Evolutionary conservation across 2,329 filamentous ascomycete genomes (phyloP), one percentile per base, ranked within the genome.

Genomic region (Diaporthe caulivora): DNA sequence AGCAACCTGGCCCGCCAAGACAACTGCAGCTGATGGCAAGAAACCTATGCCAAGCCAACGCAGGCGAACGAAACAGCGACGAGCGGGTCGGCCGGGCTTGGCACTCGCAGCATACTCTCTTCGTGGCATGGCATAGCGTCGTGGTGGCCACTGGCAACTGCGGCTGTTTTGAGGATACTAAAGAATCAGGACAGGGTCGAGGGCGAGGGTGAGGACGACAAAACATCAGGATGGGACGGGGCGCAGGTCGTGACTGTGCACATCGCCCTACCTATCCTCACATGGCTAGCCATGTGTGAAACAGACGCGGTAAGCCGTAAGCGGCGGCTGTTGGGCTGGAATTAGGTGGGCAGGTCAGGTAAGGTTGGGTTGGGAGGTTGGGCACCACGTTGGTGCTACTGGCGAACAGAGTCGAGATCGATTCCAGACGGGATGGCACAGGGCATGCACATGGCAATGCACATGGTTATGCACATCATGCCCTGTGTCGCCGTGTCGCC

Each of bases 381-480:
- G 62, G 62, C 62, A 67, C 62, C 40, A 47, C 40, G 62, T 51
- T 51, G 62, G 54, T 44, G 37, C 47, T 67, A 40, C 29, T 53
- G 47, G 62, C 47, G 62, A 67, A n/a, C 7, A 40, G 44, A 53
- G 62, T 67, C 62, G 44, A 67, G 62, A 53, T 53, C 31, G 47
- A 53, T 53, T 67, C 26, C 62, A 67, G 62, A 67, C 62, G 62
- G 62, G 62, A 67, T 67, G 62, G 47, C 47, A 40, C 62, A 67
- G 62, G 62, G 47, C 31, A 13, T 53, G 62, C 62, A 67, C 62
- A 67, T 67, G 62, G 62, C 60, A 51, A 51, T 65, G 60, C 60
- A 65, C 62, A 65, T 65, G 62, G 62, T 26, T 24, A 67, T 67
- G 62, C 62, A 67, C 62, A 67, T 67, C 62, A 67, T 67, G 62